These are phyloP conservation scores for Coriolopsis trogii DNA, from an alignment of 1,284 basidiomycete species.

Conservation along the genomic window DNA sequence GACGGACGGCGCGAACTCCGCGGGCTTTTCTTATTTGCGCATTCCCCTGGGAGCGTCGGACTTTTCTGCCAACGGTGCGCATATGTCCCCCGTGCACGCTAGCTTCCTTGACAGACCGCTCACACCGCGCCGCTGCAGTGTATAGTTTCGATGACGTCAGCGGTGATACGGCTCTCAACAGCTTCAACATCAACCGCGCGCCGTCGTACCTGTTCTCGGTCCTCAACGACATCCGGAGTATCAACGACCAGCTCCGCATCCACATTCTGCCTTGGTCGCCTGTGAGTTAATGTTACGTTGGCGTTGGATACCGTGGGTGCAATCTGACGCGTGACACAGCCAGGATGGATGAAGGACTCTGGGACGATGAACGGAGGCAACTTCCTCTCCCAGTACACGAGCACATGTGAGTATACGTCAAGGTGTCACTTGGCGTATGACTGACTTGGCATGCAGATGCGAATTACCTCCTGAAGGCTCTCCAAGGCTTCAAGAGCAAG, in stretches of 20 bases:
- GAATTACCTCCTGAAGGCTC: slow-evolving; percentile 36
- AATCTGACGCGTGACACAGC: slow-evolving; percentile 37
- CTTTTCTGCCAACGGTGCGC: slow-evolving; percentile 37
- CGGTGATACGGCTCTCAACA: slow-evolving; percentile 45
- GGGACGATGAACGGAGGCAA: slow-evolving; percentile 48
- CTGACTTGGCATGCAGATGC: slow-evolving; percentile 10
- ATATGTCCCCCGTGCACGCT: background rate
- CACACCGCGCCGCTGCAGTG: slow-evolving; percentile 31
- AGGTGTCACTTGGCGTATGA: background rate
- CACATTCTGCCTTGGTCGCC: slow-evolving; percentile 55
- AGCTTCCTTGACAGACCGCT: background rate
- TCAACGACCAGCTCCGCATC: slow-evolving; percentile 44
- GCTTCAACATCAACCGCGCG: slow-evolving; percentile 44
- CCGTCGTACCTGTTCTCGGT: slow-evolving; percentile 48
- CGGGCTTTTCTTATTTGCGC: slow-evolving; percentile 52
- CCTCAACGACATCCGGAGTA: slow-evolving; percentile 46
- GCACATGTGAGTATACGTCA: slow-evolving; percentile 38
- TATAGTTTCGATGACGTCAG: slow-evolving; percentile 50
- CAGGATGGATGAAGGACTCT: slow-evolving; percentile 54
- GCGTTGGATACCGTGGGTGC: background rate
- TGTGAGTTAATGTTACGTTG: slow-evolving; percentile 34
- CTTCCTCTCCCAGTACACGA: slow-evolving; percentile 39
- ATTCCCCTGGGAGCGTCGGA: slow-evolving; percentile 54
- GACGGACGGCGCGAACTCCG: slow-evolving; percentile 46
- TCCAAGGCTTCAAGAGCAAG: slow-evolving; percentile 47